Evolutionary conservation across 768 basidiomycete species (phyloP).

Genomic region (Suillus variegatus): DNA sequence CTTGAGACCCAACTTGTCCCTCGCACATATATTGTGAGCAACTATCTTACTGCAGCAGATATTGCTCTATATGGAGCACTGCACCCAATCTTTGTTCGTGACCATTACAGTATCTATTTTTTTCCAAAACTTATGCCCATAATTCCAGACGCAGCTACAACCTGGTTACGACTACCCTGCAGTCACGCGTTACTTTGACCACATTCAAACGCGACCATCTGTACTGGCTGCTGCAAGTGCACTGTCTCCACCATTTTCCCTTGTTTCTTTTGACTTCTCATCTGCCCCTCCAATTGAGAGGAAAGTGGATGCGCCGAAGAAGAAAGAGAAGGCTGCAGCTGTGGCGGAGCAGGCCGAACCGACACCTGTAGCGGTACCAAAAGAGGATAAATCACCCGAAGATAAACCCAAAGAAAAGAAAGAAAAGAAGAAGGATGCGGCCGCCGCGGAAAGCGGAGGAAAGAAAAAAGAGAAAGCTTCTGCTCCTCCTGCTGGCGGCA

Average conservation of each 20-base stretch:
- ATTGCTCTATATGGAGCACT: slow-evolving; percentile 89
- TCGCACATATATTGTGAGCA: slow-evolving; percentile 83
- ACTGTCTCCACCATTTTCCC: slow-evolving; percentile 52
- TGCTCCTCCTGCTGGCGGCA: slow-evolving; percentile 26
- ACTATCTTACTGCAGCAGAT: slow-evolving; percentile 87
- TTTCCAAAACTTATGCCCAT: slow-evolving; percentile 14
- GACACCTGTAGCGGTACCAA: slow-evolving; percentile 35
- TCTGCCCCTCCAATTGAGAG: slow-evolving; percentile 75
- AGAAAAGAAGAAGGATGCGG: slow-evolving; percentile 51
- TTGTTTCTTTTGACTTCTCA: slow-evolving; percentile 70
- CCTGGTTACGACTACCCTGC: slow-evolving; percentile 82
- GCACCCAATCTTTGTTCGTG: slow-evolving; percentile 75
- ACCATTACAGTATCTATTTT: not conserved
- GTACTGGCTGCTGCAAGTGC: slow-evolving; percentile 60
- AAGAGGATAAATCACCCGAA: slow-evolving; percentile 30
- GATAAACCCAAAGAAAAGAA: slow-evolving; percentile 50
- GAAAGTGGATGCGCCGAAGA: slow-evolving; percentile 71
- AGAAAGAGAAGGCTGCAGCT: slow-evolving; percentile 64
- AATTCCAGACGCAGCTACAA: slow-evolving; percentile 63
- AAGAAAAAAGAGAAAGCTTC: slow-evolving; percentile 46
- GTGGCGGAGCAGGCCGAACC: slow-evolving; percentile 32
- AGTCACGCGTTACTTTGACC: slow-evolving; percentile 92
- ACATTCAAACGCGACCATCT: slow-evolving; percentile 74
- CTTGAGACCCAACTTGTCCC: slow-evolving; percentile 72
- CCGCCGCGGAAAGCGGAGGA: slow-evolving; percentile 31